Evolutionary conservation across 75 land plant genomes (phyloP), one percentile per base, ranked within the genome.

Genomic region (Pseudotsuga menziesii): DNA sequence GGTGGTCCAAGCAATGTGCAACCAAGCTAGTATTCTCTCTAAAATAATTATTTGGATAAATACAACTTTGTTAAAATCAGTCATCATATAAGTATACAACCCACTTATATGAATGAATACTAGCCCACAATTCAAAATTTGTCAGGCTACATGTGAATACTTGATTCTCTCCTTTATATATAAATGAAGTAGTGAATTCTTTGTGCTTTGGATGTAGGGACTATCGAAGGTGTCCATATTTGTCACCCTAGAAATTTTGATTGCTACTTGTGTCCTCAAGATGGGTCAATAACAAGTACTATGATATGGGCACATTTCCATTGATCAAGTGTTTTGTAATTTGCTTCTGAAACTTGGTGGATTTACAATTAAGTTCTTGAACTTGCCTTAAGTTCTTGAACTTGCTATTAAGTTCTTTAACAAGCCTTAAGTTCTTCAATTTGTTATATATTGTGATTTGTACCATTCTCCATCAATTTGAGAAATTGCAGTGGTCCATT

Each of bases 191-290:
- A 20, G 58, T 57, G 12, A 58, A 36, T 23, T 36, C 19, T 60
- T 9, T 4, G 35, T 32, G 1, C 17, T 20, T 36, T 32, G 1
- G 13, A 20, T 77, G n/a, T 77, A 96, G 97, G 99, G 16, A 96
- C 97, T 16, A 85, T 97, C 4, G 91, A 91, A 70, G 95, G 94
- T 77, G 85, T 81, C 25, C 70, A 76, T 39, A 72, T 94, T 56
- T 86, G 85, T 62, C 99, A 94, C 78, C 99, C 97, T 32, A 78
- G 77, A 57, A 88, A 89, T 73, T 87, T 86, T 77, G 95, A 94
- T 67, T 94, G 94, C 77, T 94, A 85, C 80, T 76, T 94, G 77
- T 88, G 90, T 58, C 84, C 95, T 70, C 97, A 92, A 70, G 85
- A 83, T 11, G 99, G 93, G 14, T 80, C 88, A 44, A 87, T 93